These are phyloP conservation scores for Hyaloscypha hepaticicola DNA, from an alignment of 495 filamentous ascomycete genomes.

Conservation along the genomic window DNA sequence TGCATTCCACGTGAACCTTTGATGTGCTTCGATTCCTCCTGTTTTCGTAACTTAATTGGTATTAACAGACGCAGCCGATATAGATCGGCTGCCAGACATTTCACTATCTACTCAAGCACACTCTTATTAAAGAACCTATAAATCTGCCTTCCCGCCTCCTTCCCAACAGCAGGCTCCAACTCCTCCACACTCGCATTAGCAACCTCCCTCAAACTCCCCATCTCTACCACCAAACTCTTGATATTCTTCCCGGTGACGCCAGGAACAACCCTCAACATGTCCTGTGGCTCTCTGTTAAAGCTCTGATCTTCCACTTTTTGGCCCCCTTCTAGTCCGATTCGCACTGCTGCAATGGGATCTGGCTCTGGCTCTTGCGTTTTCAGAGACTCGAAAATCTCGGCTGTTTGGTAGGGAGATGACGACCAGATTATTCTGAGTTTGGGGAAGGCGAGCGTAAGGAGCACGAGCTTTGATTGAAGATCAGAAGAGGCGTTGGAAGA, in stretches of 20 bases:
- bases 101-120: constrained; percentile 54
- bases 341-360: constrained; percentile 83
- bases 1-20: too few relatives aligned
- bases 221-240: constrained; percentile 65
- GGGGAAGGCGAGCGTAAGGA: constrained; percentile 91
- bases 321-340: constrained; percentile 71
- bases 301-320: constrained; percentile 51
- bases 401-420: constrained; percentile 89
- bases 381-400: constrained; percentile 91
- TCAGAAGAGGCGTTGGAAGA: constrained; percentile 62
- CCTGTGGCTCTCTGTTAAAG: constrained; percentile 66
- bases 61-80: too few relatives aligned
- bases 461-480: constrained; percentile 86
- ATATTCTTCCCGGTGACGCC: constrained; percentile 81
- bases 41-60: too few relatives aligned
- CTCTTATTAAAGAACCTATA: constrained; percentile 82
- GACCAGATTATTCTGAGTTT: constrained; percentile 90
- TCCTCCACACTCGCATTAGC: constrained; percentile 83
- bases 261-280: constrained; percentile 85
- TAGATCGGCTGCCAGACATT: too few relatives aligned
- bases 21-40: too few relatives aligned
- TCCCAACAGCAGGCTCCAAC: constrained; percentile 70
- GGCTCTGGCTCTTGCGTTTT: constrained; percentile 88
- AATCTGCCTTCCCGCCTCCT: constrained; percentile 76
- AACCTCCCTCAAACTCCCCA: constrained; percentile 75